Evolutionary conservation across 2,329 filamentous ascomycete genomes (phyloP).

Genomic region (Aspergillus ochraceus): DNA sequence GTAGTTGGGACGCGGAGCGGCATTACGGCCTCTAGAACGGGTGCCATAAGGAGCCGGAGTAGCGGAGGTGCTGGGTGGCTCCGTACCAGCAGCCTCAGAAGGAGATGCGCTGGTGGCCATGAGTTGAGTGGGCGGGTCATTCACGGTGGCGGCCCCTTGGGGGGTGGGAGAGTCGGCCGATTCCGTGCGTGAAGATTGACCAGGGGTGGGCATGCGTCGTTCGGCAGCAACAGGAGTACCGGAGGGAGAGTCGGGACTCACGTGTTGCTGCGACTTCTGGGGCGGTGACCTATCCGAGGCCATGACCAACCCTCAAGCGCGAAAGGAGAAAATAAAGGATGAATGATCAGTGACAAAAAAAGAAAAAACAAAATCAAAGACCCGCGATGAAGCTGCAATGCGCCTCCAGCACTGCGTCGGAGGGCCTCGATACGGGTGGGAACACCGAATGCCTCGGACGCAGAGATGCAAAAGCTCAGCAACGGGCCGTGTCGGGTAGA

Average conservation of each 20-base stretch:
- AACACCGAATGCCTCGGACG: slow-evolving; percentile 22
- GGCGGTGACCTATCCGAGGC: slow-evolving; percentile 31
- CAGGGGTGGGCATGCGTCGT: slow-evolving; percentile 23
- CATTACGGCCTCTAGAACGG: slow-evolving; percentile 83
- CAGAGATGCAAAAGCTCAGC: slow-evolving; percentile 24
- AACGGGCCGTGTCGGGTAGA: slow-evolving; percentile 27
- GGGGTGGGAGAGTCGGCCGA: slow-evolving; percentile 21
- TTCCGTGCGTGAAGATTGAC: slow-evolving; percentile 38
- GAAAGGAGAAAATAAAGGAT: slow-evolving; percentile 4
- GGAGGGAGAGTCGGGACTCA: slow-evolving; percentile 27
- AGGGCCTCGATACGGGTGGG: slow-evolving; percentile 14
- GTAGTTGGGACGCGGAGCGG: slow-evolving; percentile 85
- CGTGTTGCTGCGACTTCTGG: slow-evolving; percentile 27
- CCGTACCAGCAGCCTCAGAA: slow-evolving; percentile 37
- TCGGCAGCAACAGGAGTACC: slow-evolving; percentile 15
- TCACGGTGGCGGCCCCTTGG: slow-evolving; percentile 26
- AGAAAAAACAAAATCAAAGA: slow-evolving; percentile 12
- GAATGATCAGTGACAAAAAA: slow-evolving; percentile 1
- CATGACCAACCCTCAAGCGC: slow-evolving; percentile 30
- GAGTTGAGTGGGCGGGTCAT: slow-evolving; percentile 41
- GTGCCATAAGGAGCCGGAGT: slow-evolving; percentile 79
- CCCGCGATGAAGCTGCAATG: slow-evolving; percentile 16
- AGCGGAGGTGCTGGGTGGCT: slow-evolving; percentile 45
- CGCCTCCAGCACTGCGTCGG: slow-evolving; percentile 17
- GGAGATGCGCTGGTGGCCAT: slow-evolving; percentile 47